Conservation (phyloP, 768 basidiomycete species). For the Naganishia randhawae region DNA sequence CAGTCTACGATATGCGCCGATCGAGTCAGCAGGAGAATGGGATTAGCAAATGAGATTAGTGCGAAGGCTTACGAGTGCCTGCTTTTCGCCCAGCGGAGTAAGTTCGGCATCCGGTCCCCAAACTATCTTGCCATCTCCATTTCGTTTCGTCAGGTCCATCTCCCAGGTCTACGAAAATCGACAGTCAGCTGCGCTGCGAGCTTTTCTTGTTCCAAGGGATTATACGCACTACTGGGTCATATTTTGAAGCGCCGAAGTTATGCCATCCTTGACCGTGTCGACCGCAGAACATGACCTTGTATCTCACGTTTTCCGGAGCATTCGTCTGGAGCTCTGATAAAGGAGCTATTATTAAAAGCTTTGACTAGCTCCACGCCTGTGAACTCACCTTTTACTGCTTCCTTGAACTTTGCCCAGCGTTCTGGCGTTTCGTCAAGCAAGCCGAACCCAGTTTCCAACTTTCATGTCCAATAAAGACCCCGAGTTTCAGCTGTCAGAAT, state of each 20-base stretch:
- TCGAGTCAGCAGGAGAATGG: neutral
- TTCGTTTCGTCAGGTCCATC: conserved; percentile 38
- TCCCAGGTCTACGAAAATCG: conserved; percentile 43
- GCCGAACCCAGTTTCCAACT: conserved; percentile 16
- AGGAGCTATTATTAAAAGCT: neutral
- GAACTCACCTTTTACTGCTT: conserved; percentile 2
- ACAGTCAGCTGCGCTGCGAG: neutral
- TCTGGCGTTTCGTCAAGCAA: conserved; percentile 18
- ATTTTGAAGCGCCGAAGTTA: conserved; percentile 40
- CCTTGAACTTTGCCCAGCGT: conserved; percentile 20
- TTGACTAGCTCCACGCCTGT: neutral
- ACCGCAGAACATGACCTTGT: conserved; percentile 48
- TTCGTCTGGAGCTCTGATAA: conserved; percentile 23
- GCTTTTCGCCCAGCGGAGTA: conserved; percentile 41
- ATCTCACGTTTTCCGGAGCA: conserved; percentile 38
- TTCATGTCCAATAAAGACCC: neutral
- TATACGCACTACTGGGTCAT: conserved; percentile 43
- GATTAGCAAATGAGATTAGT: neutral
- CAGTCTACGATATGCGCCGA: neutral
- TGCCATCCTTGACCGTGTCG: conserved; percentile 50
- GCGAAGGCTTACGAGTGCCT: conserved; percentile 41
- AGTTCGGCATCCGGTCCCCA: conserved; percentile 50
- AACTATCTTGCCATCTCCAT: conserved; percentile 40
- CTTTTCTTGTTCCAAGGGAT: too few relatives aligned
- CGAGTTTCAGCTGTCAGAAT: neutral